These are phyloP conservation scores for Asclepias syriaca DNA, from an alignment of 257 asterid species.

Conservation along the genomic window DNA sequence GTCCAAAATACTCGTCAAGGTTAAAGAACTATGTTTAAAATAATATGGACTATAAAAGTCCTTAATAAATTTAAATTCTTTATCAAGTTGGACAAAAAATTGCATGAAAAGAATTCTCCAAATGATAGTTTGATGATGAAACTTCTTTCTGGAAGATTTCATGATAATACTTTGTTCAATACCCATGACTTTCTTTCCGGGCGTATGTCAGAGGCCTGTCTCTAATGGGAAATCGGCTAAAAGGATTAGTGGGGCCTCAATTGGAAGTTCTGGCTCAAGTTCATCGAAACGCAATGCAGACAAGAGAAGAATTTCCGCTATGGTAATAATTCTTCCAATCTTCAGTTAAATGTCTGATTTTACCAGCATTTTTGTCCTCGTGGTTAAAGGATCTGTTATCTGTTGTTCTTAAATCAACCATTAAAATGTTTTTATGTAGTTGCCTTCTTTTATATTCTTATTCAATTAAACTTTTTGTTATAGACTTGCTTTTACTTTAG, in stretches of 20 bases:
- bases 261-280: constrained; percentile 50
- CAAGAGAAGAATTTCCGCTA: constrained; percentile 45
- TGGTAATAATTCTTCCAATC: constrained; percentile 37
- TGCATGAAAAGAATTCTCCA: neutral
- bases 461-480: neutral
- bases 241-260: constrained; percentile 46
- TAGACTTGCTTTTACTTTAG: neutral
- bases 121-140: neutral
- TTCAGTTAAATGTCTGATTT: neutral
- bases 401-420: too few species aligned
- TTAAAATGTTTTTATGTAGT: neutral
- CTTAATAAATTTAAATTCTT: too few species aligned
- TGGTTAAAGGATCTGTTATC: neutral
- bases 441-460: neutral
- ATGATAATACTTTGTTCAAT: neutral
- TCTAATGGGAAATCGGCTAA: constrained; percentile 58
- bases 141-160: neutral
- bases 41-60: neutral
- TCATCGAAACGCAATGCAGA: constrained; percentile 61
- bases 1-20: neutral
- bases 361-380: neutral
- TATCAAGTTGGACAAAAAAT: too few species aligned
- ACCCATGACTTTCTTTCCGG: constrained; percentile 1
- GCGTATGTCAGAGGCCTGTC: constrained; percentile 46
- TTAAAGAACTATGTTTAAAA: neutral